Base-by-base conservation (phyloP, 2,329 filamentous ascomycete genomes). In the Pseudocercospora pini-densiflorae region DNA sequence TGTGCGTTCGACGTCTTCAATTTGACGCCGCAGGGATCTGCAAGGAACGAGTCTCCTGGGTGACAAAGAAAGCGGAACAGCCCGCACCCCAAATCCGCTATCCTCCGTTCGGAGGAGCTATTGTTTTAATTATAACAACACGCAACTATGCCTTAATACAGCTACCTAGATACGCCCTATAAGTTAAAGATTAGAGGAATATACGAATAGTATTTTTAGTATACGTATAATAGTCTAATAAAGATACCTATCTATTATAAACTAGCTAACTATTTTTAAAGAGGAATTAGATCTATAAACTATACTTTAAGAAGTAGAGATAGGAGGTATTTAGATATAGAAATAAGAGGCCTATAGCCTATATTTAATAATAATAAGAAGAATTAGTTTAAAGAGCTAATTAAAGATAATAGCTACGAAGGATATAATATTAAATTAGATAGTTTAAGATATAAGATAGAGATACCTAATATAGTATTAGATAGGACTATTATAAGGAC, bases 11-110 rank as follows among this genome's bases (percentile, higher is more conserved):
- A 31, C 27, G n/a, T 33, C 29, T 58, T 58, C 55, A 58, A 58
- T 58, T 58, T 58, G 55, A 55, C 31, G 55, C 55, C 19, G 55
- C 55, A 58, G 55, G 55, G 31, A 58, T 43, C 55, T 36, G 55
- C 55, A 58, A 58, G 54, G 29, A 58, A 58, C n/a, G n/a, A n/a
- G n/a, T n/a, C 54, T 5, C 23, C 51, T 33, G 5, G 29, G 9
- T 31, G 8, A 31, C 9, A 31, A 31, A 31, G 29, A 31, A 31
- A 31, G 29, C 29, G 29, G 29, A 31, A 31, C 29, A 31, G 29
- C 29, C 29, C 29, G 29, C 8, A 31, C 29, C 29, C 9, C 2
- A 2, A 27, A 27, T 27, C 24, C 24, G 24, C 24, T 27, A 31
- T 31, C 29, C 29, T 31, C 29, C 9, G 9, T 31, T 31, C 9